A percentile compares a stretch with the other conserved stretches of the same genome.
Evolutionary conservation across 2,329 filamentous ascomycete species (phyloP).

Genomic region (Alternaria rosae): DNA sequence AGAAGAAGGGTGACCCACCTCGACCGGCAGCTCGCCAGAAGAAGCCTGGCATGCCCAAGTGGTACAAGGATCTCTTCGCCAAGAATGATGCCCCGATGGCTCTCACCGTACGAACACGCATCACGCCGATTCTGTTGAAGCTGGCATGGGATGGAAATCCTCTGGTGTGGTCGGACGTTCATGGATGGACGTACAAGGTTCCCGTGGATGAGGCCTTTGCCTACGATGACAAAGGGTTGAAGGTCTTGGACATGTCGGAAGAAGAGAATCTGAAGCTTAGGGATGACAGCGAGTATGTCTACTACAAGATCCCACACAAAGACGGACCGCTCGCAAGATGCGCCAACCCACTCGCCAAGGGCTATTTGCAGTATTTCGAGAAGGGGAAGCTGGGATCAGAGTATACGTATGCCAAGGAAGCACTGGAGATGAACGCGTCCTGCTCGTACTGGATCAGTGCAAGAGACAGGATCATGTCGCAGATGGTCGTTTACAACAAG

Average conservation of each 20-base stretch:
- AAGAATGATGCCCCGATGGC: conserved; percentile 73
- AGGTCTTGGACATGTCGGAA: conserved; percentile 75
- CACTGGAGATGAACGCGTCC: conserved; percentile 96
- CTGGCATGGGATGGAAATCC: conserved; percentile 90
- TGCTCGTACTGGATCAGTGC: conserved; percentile 99
- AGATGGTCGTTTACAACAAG: conserved; percentile 88
- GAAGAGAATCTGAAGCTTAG: conserved; percentile 72
- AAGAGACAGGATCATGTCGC: conserved; percentile 88
- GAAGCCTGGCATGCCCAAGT: conserved; percentile 90
- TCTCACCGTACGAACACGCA: conserved; percentile 84
- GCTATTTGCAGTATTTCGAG: conserved; percentile 90
- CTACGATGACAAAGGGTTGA: conserved; percentile 76
- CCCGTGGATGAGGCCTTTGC: conserved; percentile 66
- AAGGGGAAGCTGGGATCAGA: conserved; percentile 86
- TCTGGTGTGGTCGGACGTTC: conserved; percentile 88
- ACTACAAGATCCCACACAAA: conserved; percentile 96
- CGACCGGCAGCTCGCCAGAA: conserved; percentile 85
- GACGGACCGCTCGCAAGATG: conserved; percentile 88
- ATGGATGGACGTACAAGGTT: conserved; percentile 92
- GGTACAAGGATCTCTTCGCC: conserved; percentile 91
- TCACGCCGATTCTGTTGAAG: conserved; percentile 83
- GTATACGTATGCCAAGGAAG: conserved; percentile 89
- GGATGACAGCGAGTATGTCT: conserved; percentile 71
- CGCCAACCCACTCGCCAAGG: conserved; percentile 86
- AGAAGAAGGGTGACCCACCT: conserved; percentile 82